phyloP scores from a whole-genome alignment of 495 filamentous ascomycete species.

The Pyronema domesticum region DNA sequence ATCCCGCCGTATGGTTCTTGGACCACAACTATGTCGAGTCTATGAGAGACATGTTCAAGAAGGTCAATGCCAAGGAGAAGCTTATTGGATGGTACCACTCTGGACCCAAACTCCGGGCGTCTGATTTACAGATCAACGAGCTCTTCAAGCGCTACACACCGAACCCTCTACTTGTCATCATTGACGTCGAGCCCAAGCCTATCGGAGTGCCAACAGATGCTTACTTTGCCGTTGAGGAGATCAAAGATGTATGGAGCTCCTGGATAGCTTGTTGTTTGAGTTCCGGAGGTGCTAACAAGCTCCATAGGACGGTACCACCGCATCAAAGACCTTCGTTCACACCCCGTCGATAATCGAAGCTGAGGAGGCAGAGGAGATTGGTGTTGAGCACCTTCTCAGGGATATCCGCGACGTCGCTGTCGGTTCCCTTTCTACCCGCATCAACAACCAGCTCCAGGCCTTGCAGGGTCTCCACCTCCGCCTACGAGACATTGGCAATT shows the following conservation, averaged over 20 bases:
- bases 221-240: slow-evolving; percentile 98
- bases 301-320: slow-evolving; percentile 82
- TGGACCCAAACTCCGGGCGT: slow-evolving; percentile 87
- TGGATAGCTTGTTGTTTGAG: background rate
- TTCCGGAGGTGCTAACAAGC: background rate
- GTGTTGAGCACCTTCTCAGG: slow-evolving; percentile 90
- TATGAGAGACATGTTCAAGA: slow-evolving; percentile 99
- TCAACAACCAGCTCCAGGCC: slow-evolving; percentile 94
- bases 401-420: slow-evolving; percentile 97
- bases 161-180: slow-evolving; percentile 89
- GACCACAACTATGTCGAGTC: slow-evolving; percentile 99
- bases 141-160: slow-evolving; percentile 98
- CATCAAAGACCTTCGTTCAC: slow-evolving; percentile 93
- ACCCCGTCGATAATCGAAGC: slow-evolving; percentile 98
- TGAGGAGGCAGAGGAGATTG: slow-evolving; percentile 96
- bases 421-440: slow-evolving; percentile 91
- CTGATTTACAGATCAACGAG: slow-evolving; percentile 98
- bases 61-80: slow-evolving; percentile 97
- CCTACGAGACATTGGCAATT: slow-evolving; percentile 83
- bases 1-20: slow-evolving; percentile 96
- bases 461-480: slow-evolving; percentile 91
- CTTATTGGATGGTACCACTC: slow-evolving; percentile 99
- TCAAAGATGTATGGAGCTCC: slow-evolving; percentile 71
- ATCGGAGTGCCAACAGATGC: slow-evolving; percentile 95
- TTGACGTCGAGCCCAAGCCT: slow-evolving; percentile 97